Base-by-base conservation (phyloP, 2,329 filamentous ascomycete species). In the Sporothrix globosa region DNA sequence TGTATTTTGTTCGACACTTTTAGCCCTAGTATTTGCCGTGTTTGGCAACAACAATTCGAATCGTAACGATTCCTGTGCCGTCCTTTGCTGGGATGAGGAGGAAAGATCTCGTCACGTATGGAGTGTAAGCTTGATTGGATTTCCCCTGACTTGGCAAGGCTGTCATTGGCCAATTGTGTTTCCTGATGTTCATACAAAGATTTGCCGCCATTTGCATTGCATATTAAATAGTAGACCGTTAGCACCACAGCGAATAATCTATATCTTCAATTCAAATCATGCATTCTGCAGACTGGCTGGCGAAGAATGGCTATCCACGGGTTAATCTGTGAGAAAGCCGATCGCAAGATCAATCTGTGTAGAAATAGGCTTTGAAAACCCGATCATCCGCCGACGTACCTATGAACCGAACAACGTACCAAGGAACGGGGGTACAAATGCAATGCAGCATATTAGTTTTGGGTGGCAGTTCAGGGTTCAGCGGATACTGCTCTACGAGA, bases 251-350 rank as follows among this genome's bases (percentile, higher is more conserved):
- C 14, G 1, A 56, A 14, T 24, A 34, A 30, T 34, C 27, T 56
- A 34, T 56, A n/a, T 19, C 19, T 17, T 10, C 27, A 56, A 34
- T 56, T 54, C 17, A 11, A 3, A 24, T 24, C 30, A 30, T 54
- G 24, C 13, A 6, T 30, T 6, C 1, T 9, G 21, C 14, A 54
- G 2, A 56, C 4, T 56, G 27, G 24, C 17, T 27, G 53, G 53
- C 39, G 13, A 34, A 19, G 44, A 30, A 54, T 56, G 53, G 53
- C 9, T 56, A 56, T 56, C n/a, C 53, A 27, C 53, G 53, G 53
- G 4, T 34, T 56, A 34, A 7, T 56, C 4, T 3, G 27, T 9
- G 27, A 13, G 13, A 34, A 11, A 17, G 11, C 27, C 11, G 53
- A 19, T 34, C 24, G 53, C 13, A 56, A n/a, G 24, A n/a, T 14